Evolutionary conservation across 2,329 filamentous ascomycete species (phyloP).

Genomic region (Colletotrichum camelliae): DNA sequence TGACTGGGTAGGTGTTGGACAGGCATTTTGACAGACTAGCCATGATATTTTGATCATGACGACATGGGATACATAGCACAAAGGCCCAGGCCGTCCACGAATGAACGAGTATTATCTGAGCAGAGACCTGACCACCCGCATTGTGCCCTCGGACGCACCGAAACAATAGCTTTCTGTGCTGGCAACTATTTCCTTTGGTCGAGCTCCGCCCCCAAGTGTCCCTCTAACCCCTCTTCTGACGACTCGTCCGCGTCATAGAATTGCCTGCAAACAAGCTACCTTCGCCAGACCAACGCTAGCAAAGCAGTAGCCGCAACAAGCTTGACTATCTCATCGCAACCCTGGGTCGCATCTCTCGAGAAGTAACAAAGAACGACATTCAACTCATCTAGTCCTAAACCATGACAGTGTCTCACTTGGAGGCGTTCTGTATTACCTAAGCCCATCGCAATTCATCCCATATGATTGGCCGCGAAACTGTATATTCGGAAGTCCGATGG

Average conservation of each 20-base stretch:
- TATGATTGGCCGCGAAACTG: neutral
- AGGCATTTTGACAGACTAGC: neutral
- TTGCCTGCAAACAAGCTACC: neutral
- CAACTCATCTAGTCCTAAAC: neutral
- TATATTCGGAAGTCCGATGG: neutral
- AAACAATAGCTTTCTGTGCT: neutral
- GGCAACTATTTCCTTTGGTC: neutral
- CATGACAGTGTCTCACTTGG: neutral
- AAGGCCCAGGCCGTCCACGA: neutral
- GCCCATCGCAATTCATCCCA: neutral
- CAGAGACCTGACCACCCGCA: neutral
- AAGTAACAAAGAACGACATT: neutral
- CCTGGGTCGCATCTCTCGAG: neutral
- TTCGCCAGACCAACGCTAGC: neutral
- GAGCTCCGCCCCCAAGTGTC: neutral
- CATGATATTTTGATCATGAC: constrained; percentile 7
- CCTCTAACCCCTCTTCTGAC: neutral
- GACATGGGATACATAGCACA: neutral
- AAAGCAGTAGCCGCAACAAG: neutral
- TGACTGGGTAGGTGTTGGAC: neutral
- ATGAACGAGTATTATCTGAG: neutral
- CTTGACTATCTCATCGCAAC: neutral
- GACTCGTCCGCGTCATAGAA: neutral
- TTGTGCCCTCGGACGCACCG: neutral
- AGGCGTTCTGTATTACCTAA: neutral